phyloP scores from a whole-genome alignment of 257 asterid genomes.

The Solanum pinnatisectum region DNA sequence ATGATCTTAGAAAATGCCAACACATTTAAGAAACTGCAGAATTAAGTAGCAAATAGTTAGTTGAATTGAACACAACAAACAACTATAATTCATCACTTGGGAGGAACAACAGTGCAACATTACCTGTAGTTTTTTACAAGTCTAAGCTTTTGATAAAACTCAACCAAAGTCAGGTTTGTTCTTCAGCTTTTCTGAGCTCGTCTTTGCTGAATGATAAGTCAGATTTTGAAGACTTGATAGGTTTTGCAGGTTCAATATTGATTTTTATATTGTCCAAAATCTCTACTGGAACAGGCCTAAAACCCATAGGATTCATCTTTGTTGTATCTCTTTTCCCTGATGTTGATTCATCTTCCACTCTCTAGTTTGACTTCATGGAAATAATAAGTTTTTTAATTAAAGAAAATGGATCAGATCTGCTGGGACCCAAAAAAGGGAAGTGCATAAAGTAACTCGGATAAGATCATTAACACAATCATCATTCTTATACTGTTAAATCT shows the following conservation, averaged over 20 bases:
- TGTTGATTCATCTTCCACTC: background rate
- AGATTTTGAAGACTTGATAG: conserved; percentile 29
- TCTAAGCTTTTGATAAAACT: conserved; percentile 57
- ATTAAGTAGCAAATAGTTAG: background rate
- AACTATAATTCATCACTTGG: background rate
- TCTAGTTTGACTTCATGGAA: background rate
- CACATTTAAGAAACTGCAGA: conserved; percentile 59
- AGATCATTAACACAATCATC: background rate
- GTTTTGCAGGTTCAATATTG: conserved; percentile 64
- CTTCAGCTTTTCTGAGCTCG: conserved; percentile 59
- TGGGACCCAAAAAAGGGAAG: background rate
- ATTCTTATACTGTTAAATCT: background rate
- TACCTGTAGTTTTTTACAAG: conserved; percentile 65
- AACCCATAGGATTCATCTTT: conserved; percentile 6
- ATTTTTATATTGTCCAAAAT: conserved; percentile 59
- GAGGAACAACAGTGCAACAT: background rate
- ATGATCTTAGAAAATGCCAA: conserved; percentile 80
- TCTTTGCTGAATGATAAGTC: conserved; percentile 46
- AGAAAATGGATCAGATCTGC: background rate
- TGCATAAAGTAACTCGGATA: background rate
- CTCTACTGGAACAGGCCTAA: conserved; percentile 34
- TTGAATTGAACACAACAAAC: background rate
- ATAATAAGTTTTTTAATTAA: background rate
- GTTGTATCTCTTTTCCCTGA: background rate
- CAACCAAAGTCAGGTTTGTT: conserved; percentile 45